A percentile compares a stretch with the other conserved stretches of the same genome.
Evolutionary conservation across 768 basidiomycete species (phyloP).

Genomic region (Rhizopogon vulgaris): DNA sequence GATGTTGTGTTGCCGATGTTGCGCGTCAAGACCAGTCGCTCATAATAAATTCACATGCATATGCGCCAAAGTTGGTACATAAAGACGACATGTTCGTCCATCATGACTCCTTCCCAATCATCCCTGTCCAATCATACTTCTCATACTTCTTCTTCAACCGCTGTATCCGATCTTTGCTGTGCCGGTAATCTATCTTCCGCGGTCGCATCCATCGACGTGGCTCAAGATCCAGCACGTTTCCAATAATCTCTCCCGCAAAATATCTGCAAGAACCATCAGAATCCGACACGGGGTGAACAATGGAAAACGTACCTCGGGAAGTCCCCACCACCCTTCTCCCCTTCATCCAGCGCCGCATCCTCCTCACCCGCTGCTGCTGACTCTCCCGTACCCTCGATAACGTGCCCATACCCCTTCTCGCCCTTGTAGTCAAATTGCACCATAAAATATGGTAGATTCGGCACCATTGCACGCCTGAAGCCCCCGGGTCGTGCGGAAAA

Average conservation of each 20-base stretch:
- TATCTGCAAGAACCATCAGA: slow-evolving; percentile 47
- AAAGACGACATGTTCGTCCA: too few species aligned
- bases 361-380: slow-evolving; percentile 56
- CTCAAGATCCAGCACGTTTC: slow-evolving; percentile 83
- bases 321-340: slow-evolving; percentile 85
- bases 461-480: slow-evolving; percentile 91
- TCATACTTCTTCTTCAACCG: slow-evolving; percentile 72
- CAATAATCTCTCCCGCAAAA: slow-evolving; percentile 93
- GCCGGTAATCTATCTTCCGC: slow-evolving; percentile 59
- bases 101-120: slow-evolving; percentile 41
- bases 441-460: slow-evolving; percentile 98
- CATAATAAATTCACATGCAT: too few species aligned
- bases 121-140: slow-evolving; percentile 74
- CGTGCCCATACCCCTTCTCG: slow-evolving; percentile 96
- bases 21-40: too few species aligned
- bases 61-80: too few species aligned
- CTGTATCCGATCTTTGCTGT: slow-evolving; percentile 64
- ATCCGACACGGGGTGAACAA: background rate
- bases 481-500: slow-evolving; percentile 88
- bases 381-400: slow-evolving; percentile 86
- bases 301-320: slow-evolving; percentile 66
- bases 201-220: slow-evolving; percentile 83
- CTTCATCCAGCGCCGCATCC: slow-evolving; percentile 67
- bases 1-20: too few species aligned
- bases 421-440: slow-evolving; percentile 98